These are phyloP conservation scores for Phytopythium oedochilum DNA, from an alignment of 352 stramenopile species.

Conservation along the genomic window DNA sequence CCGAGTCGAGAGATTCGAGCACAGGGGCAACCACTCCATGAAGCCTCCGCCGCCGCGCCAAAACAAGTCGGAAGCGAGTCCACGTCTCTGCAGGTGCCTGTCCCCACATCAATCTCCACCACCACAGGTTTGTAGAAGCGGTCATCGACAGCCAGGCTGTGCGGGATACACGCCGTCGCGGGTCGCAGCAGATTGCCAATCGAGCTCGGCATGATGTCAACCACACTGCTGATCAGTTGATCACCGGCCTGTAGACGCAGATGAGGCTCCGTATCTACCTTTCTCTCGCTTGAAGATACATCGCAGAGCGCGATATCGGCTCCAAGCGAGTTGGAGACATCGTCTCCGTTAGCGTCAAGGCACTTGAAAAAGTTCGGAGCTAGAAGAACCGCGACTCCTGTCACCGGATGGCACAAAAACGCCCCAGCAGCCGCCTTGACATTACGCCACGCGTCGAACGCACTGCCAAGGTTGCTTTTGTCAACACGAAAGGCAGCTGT, in stretches of 20 bases:
- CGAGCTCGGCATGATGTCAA: slow-evolving; percentile 34
- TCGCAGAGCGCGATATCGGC: slow-evolving; percentile 42
- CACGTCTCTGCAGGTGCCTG: slow-evolving; percentile 6
- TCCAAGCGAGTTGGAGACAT: slow-evolving; percentile 46
- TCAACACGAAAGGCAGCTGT: slow-evolving; percentile 36
- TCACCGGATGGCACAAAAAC: slow-evolving; percentile 17
- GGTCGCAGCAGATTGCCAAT: slow-evolving; percentile 22
- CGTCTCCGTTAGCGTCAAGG: slow-evolving; percentile 24
- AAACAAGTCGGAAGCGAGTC: neutral
- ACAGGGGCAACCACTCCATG: neutral
- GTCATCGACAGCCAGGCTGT: slow-evolving; percentile 12
- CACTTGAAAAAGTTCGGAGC: slow-evolving; percentile 49
- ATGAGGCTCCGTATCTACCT: neutral
- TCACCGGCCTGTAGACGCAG: slow-evolving; percentile 16
- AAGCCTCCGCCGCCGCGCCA: neutral
- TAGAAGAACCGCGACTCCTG: slow-evolving; percentile 34
- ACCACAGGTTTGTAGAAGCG: slow-evolving; percentile 10
- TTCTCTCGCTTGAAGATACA: neutral
- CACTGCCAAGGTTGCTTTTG: neutral
- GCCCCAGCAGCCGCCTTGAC: slow-evolving; percentile 35
- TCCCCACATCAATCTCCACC: slow-evolving; percentile 21
- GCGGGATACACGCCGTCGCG: slow-evolving; percentile 23
- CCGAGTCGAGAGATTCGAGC: slow-evolving; percentile 2
- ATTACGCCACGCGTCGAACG: slow-evolving; percentile 18
- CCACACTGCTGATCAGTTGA: slow-evolving; percentile 33